Evolutionary conservation across 495 filamentous ascomycete species (phyloP), one percentile per base, ranked within the genome.

Genomic region (Glonium stellatum): DNA sequence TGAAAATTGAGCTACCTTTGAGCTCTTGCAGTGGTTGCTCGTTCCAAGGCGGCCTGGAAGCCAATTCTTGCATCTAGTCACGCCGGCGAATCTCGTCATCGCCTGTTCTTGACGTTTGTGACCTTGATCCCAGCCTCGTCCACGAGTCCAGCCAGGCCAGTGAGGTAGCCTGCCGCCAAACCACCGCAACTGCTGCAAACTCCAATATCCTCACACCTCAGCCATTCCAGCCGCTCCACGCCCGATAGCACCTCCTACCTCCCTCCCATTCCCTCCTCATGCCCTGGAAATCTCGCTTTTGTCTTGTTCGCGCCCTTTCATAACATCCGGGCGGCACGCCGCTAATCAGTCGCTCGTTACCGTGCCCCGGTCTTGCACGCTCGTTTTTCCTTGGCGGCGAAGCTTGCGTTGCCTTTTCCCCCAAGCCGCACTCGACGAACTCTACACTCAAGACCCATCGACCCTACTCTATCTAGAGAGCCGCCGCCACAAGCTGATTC

Each of bases 311-410:
- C 23, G 15, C 21, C 48, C 48, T 18, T 27, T 23, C 11, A 51
- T 51, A 50, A 21, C 47, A 22, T 12, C 39, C 13, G 2, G 39
- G 18, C 39, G 39, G 39, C 39, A 44, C 39, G 39, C 39, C 39
- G 39, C 18, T 11, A 11, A 44, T 44, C 39, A 44, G 48, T 51
- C 48, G 25, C 48, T 51, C 44, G 13, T 31, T 31, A 31, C 27
- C 27, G 27, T 31, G 27, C 27, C n/a, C 27, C 27, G 27, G 27
- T 6, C 27, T 31, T 22, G 8, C 11, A 48, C 44, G 44, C 44
- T 48, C 48, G 48, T 51, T 51, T 51, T 27, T 51, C 48, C 48
- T 51, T 51, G 48, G 48, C 48, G 23, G 19, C 48, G 23, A 51
- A 51, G 48, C 48, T 51, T 51, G 21, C 48, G 21, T 23, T 15